Evolutionary conservation across 371 early-diverging fungal species (phyloP).

Genomic region (Ordospora colligata): DNA sequence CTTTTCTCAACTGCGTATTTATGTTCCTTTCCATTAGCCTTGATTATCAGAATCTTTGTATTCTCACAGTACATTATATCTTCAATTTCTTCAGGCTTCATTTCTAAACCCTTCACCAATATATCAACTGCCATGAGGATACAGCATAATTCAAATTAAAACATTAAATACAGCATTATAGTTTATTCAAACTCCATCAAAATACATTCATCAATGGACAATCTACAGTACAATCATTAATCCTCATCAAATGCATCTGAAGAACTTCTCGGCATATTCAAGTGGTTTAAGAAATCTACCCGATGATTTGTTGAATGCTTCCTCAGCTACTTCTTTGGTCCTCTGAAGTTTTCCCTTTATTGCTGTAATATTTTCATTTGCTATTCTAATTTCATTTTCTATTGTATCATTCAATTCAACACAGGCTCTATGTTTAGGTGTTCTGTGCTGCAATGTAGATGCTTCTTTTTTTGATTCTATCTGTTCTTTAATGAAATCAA

Average conservation of each 20-base stretch:
- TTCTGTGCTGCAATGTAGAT: not conserved
- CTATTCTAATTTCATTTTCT: not conserved
- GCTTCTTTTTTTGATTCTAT: not conserved
- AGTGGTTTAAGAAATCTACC: constrained; percentile 1
- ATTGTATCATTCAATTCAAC: not conserved
- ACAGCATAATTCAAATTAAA: not conserved
- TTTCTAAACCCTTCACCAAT: not conserved
- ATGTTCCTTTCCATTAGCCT: not conserved
- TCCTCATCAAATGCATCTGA: not conserved
- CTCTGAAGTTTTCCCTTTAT: not conserved
- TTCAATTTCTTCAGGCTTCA: constrained; percentile 21
- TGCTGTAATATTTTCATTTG: not conserved
- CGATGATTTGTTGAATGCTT: not conserved
- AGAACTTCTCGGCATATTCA: constrained; percentile 3
- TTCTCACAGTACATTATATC: not conserved
- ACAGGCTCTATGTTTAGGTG: not conserved
- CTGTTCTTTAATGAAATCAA: not conserved
- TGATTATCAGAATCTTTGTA: not conserved
- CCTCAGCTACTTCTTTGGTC: not conserved
- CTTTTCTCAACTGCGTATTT: constrained; percentile 7
- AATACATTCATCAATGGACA: not conserved
- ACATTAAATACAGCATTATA: not conserved
- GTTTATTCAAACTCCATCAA: not conserved
- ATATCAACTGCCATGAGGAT: constrained; percentile 5
- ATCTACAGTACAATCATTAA: too few relatives aligned